phyloP scores from a whole-genome alignment of 306 rosid species.

The Lablab purpureus region DNA sequence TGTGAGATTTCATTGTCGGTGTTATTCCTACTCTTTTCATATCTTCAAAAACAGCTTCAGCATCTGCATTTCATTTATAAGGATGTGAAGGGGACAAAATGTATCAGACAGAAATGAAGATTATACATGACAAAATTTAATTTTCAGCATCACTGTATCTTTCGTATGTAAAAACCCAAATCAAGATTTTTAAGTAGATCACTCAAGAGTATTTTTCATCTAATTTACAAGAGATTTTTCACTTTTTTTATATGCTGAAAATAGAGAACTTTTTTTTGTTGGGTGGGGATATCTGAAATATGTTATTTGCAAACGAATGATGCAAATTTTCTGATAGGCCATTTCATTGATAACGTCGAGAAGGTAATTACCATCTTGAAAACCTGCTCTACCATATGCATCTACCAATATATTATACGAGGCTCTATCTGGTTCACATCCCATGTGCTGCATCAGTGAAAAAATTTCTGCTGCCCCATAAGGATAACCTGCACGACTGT shows the following conservation, averaged over 20 bases:
- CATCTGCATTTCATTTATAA: slow-evolving; percentile 56
- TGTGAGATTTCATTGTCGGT: slow-evolving; percentile 94
- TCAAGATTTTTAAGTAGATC: not conserved
- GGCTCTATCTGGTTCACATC: slow-evolving; percentile 98
- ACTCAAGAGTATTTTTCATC: not conserved
- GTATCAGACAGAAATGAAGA: slow-evolving; percentile 4
- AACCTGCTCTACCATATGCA: slow-evolving; percentile 95
- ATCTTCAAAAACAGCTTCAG: slow-evolving; percentile 75
- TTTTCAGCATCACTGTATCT: not conserved
- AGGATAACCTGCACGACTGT: slow-evolving; percentile 95
- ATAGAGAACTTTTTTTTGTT: not conserved
- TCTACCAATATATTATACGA: slow-evolving; percentile 93
- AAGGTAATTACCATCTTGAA: slow-evolving; percentile 72
- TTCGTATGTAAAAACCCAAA: not conserved
- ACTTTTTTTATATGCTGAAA: not conserved
- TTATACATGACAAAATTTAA: not conserved
- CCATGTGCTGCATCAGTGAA: slow-evolving; percentile 96
- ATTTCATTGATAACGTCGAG: slow-evolving; percentile 12
- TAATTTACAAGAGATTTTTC: not conserved
- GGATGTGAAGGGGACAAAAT: not conserved
- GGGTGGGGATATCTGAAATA: slow-evolving; percentile 19
- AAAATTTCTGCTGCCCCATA: slow-evolving; percentile 92
- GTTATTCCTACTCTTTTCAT: slow-evolving; percentile 85
- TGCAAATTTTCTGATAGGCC: not conserved
- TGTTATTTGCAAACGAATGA: not conserved